Evolutionary conservation across 2,329 filamentous ascomycete species (phyloP).

Genomic region (Colletotrichum graminicola): DNA sequence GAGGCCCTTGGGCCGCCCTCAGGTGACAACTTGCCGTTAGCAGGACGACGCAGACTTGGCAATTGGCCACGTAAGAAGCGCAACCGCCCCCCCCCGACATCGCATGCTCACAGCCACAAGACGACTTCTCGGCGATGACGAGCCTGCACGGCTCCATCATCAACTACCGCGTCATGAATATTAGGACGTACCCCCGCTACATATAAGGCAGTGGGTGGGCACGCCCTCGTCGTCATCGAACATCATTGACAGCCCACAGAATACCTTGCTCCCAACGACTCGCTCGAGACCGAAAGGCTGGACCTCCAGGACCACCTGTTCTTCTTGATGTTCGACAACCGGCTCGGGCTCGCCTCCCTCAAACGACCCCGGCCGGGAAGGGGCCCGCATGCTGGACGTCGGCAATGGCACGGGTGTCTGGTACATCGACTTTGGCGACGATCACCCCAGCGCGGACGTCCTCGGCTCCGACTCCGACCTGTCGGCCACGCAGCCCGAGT

Average conservation of each 20-base stretch:
- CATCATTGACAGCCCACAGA: not conserved
- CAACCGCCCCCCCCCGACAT: too few species aligned
- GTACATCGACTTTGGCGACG: constrained; percentile 51
- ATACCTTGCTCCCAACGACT: constrained; percentile 27
- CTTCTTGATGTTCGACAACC: constrained; percentile 49
- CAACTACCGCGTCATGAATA: constrained; percentile 53
- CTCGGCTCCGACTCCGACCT: constrained; percentile 53
- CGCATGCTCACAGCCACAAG: not conserved
- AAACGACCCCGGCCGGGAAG: constrained; percentile 23
- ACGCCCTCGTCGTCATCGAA: not conserved
- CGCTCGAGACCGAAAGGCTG: constrained; percentile 50
- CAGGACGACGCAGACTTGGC: constrained; percentile 22
- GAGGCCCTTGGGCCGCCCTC: not conserved
- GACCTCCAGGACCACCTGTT: constrained; percentile 55
- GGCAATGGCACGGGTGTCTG: constrained; percentile 52
- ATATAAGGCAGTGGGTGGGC: constrained; percentile 21
- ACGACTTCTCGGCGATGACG: constrained; percentile 17
- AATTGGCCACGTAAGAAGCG: not conserved
- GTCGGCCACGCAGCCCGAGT: constrained; percentile 55
- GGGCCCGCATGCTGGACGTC: constrained; percentile 45
- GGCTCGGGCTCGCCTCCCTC: constrained; percentile 48
- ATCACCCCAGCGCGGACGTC: constrained; percentile 50
- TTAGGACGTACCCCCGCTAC: constrained; percentile 52
- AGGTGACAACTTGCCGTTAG: not conserved
- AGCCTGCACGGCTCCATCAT: constrained; percentile 52